Evolutionary conservation across 768 basidiomycete genomes (phyloP).

Genomic region (Crepidotus variabilis): DNA sequence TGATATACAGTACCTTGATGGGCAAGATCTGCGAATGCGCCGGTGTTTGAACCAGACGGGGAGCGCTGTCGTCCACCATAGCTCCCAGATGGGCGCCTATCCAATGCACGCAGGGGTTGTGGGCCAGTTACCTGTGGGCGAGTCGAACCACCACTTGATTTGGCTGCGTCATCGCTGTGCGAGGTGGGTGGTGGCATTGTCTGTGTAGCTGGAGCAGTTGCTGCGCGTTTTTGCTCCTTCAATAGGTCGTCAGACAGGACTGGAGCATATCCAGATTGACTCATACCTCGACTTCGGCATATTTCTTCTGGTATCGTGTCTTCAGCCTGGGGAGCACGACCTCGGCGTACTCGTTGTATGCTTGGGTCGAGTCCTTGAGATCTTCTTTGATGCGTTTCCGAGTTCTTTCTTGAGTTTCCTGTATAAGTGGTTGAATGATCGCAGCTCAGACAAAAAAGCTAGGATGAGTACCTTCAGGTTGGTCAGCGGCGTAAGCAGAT

Average conservation of each 20-base stretch:
- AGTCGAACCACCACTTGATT: conserved; percentile 41
- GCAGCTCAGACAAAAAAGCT: conserved; percentile 1
- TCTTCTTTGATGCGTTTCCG: conserved; percentile 90
- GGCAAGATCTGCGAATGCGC: conserved; percentile 80
- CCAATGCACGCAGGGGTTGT: conserved; percentile 71
- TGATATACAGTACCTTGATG: conserved; percentile 55
- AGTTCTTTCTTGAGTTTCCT: conserved; percentile 93
- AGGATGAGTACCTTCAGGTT: conserved; percentile 53
- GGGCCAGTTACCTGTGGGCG: conserved; percentile 63
- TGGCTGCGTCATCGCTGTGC: conserved; percentile 31
- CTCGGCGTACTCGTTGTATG: conserved; percentile 82
- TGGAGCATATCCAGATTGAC: neutral
- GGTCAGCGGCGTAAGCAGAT: conserved; percentile 70
- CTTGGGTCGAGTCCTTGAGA: conserved; percentile 68
- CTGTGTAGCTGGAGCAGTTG: conserved; percentile 31
- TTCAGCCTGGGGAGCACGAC: conserved; percentile 78
- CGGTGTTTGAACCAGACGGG: conserved; percentile 65
- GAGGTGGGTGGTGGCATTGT: conserved; percentile 25
- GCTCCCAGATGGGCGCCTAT: conserved; percentile 67
- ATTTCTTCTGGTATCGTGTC: conserved; percentile 76
- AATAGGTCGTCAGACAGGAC: neutral
- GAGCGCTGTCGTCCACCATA: conserved; percentile 60
- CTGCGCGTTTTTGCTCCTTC: conserved; percentile 65
- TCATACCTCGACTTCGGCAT: conserved; percentile 80
- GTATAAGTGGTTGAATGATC: conserved; percentile 1